Evolutionary conservation across 768 basidiomycete species (phyloP), one percentile per base, ranked within the genome.

Genomic region (Mycena filopes): DNA sequence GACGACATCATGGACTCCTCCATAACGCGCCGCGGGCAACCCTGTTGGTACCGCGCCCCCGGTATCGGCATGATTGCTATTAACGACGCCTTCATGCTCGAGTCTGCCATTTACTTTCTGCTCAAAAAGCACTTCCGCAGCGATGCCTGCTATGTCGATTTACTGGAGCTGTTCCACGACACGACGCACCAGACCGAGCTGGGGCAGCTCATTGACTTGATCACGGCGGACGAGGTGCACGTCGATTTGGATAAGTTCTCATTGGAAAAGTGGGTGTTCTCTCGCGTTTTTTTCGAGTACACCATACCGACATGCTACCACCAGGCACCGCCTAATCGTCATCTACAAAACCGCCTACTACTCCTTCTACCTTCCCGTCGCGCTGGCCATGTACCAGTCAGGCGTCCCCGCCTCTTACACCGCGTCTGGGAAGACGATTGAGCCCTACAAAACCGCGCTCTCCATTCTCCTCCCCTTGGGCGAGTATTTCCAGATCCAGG

Each of bases 401-500:
- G 81, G 82, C 53, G 84, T 94, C 56, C 87, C 91, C 15, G 80
- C 81, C 46, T 75, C 80, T 38, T 85, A 87, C 71, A 74, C 69
- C 15, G 60, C 66, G 41, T 50, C 40, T 3, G 68, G 60, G 38
- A 65, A 66, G 69, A 79, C 68, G 29, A 78, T 83, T 13, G 81
- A 83, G 50, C 87, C 91, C 5, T 97, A 93, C 82, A 85, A 89
- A 45, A 75, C 88, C 68, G 92, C 96, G 0, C 81, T 87, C 40
- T 84, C 87, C 47, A 96, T 99, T 76, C 87, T 99, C 43, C 80
- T 99, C 58, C 94, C 94, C 5, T 85, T 99, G 60, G 97, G 97
- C 50, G 96, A 98, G 78, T 99, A 99, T 81, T 99, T 99, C 89
- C 97, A 99, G 79, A 86, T 97, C 63, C 97, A 99, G 79, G 97